A percentile compares a stretch with the other conserved stretches of the same genome.
Conservation (phyloP, 768 basidiomycete species). For the Tricholomella constricta region DNA sequence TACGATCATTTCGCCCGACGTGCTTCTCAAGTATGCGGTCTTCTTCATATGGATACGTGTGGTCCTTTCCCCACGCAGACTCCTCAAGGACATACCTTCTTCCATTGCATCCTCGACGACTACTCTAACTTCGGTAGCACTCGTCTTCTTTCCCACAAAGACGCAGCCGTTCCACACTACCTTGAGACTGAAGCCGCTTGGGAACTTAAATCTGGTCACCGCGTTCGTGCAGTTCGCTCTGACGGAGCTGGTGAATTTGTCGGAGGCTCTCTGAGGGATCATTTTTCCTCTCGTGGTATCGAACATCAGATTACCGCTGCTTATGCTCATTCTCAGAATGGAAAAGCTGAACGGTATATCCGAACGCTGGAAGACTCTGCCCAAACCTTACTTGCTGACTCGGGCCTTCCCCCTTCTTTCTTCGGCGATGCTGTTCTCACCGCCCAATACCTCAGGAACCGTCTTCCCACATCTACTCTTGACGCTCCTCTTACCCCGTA, state of each 20-base stretch:
- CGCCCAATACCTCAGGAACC: slow-evolving; percentile 22
- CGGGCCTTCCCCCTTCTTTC: slow-evolving; percentile 23
- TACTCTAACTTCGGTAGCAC: slow-evolving; percentile 16
- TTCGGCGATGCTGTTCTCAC: slow-evolving; percentile 26
- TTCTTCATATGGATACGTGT: slow-evolving; percentile 20
- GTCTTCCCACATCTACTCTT: slow-evolving; percentile 25
- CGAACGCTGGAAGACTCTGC: slow-evolving; percentile 25
- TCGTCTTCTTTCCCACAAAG: not conserved
- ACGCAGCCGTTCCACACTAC: slow-evolving; percentile 2
- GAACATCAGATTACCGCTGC: slow-evolving; percentile 20
- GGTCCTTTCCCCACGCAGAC: slow-evolving; percentile 23
- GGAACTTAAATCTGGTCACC: not conserved
- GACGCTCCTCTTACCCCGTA: slow-evolving; percentile 19
- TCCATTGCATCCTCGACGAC: slow-evolving; percentile 18
- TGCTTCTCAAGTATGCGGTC: slow-evolving; percentile 13
- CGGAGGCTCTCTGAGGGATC: not conserved
- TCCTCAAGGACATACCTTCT: slow-evolving; percentile 2
- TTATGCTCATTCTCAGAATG: slow-evolving; percentile 35
- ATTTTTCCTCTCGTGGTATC: not conserved
- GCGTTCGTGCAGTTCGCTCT: not conserved
- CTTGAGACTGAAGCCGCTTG: not conserved
- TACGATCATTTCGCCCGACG: slow-evolving; percentile 10
- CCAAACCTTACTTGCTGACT: slow-evolving; percentile 23
- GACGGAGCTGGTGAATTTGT: slow-evolving; percentile 3
- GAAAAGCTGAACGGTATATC: slow-evolving; percentile 31